Conservation (phyloP, 768 basidiomycete species). For the Sistotremastrum suecicum region DNA sequence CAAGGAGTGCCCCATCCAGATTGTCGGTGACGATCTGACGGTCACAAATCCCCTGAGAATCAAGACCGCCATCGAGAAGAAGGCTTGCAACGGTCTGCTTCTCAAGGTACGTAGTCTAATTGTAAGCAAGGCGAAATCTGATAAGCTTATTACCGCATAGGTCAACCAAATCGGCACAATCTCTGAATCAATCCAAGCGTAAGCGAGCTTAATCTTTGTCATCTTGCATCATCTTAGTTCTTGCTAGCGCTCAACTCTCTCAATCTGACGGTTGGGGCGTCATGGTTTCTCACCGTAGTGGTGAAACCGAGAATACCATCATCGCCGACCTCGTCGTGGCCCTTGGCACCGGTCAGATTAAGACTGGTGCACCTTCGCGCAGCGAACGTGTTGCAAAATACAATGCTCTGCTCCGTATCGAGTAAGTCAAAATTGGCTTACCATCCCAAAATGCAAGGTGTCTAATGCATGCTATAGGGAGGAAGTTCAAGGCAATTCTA, state of each 20-base stretch:
- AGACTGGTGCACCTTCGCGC: conserved; percentile 95
- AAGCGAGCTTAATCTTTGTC: conserved; percentile 14
- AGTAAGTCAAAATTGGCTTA: conserved; percentile 36
- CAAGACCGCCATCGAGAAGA: conserved; percentile 98
- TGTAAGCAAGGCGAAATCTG: neutral
- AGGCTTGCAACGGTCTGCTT: conserved; percentile 96
- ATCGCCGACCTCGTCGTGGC: conserved; percentile 94
- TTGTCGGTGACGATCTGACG: conserved; percentile 93
- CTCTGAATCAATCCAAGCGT: conserved; percentile 98
- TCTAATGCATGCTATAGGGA: conserved; percentile 33
- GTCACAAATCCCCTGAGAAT: conserved; percentile 96
- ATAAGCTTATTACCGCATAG: conserved; percentile 15
- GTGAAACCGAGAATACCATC: conserved; percentile 95
- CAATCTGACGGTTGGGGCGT: conserved; percentile 97
- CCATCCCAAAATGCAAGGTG: conserved; percentile 6
- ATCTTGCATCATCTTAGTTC: neutral
- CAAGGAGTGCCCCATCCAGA: conserved; percentile 62
- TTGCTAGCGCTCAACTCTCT: conserved; percentile 73
- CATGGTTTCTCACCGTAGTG: conserved; percentile 98
- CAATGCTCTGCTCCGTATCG: conserved; percentile 81
- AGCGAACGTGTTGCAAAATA: conserved; percentile 96
- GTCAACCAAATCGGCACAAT: conserved; percentile 99
- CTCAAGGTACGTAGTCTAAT: conserved; percentile 50
- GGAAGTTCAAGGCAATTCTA: conserved; percentile 53
- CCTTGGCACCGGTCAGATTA: conserved; percentile 88